Base-by-base conservation (phyloP, 306 rosid genomes). In the Lathyrus tuberosus region DNA sequence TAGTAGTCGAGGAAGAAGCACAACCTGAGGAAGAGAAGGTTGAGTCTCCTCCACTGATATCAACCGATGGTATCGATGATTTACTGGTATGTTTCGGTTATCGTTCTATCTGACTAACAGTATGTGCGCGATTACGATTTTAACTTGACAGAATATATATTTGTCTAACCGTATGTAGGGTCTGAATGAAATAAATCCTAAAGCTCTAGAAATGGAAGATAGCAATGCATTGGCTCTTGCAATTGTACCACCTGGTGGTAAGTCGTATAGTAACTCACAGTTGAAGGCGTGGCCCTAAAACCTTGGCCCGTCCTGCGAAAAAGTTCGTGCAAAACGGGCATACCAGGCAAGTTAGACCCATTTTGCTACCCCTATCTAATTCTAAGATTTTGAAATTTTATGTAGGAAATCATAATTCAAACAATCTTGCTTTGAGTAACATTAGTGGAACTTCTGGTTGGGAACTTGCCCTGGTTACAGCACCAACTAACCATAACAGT, bases 181-280 rank as follows among this genome's bases (percentile, higher is more conserved):
- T 70, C 78, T 94, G 16, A 63, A 47, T 65, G 96, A 88, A 84
- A 65, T 86, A 75, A 87, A 89, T 71, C 91, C 95, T 4, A 88
- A 41, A 82, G 87, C 84, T 54, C 76, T 73, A 70, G 90, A 91
- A 72, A 43, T 91, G 49, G 97, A 91, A 64, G 89, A 89, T 60
- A 84, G 62, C 76, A 94, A 94, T 78, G 97, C 99, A 76, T 33
- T 91, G 81, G 99, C 99, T 16, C 99, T 94, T 37, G 96, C 99
- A 18, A 91, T 94, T 60, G 60, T 84, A 80, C 87, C 89, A 73
- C 78, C 84, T 24, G 96, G 89, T 83, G 97, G 99, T 94, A 79
- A 30, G 91, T 58, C 43, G 15, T 49, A 14, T 7, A 57, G 49
- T 69, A 60, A 17, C 22, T 69, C 16, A 43, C 42, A 68, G 31